phyloP scores from a whole-genome alignment of 2,329 filamentous ascomycete genomes.

The Lecanicillium sp. region DNA sequence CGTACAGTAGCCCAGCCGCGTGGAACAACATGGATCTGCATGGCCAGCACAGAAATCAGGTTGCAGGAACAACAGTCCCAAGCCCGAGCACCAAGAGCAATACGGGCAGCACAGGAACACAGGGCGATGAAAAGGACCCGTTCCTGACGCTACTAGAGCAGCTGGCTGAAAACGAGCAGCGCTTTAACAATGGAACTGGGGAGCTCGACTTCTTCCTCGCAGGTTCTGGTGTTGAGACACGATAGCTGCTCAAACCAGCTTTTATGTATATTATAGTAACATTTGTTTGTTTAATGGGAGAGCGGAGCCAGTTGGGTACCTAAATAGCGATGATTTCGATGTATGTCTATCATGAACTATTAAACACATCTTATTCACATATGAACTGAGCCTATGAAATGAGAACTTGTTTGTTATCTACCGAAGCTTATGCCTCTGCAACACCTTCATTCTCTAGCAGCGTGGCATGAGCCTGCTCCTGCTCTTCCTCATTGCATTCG shows the following conservation, averaged over 20 bases:
- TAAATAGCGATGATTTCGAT: not conserved
- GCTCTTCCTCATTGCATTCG: slow-evolving; percentile 30
- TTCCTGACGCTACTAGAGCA: slow-evolving; percentile 76
- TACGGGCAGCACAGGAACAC: slow-evolving; percentile 42
- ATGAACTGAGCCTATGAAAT: not conserved
- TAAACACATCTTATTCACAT: not conserved
- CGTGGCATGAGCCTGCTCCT: slow-evolving; percentile 21
- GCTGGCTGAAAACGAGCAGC: slow-evolving; percentile 72
- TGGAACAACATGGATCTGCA: slow-evolving; percentile 44
- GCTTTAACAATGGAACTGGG: slow-evolving; percentile 53
- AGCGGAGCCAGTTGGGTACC: not conserved
- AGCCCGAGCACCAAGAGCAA: slow-evolving; percentile 45
- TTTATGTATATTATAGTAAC: not conserved
- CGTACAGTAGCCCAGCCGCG: slow-evolving; percentile 44
- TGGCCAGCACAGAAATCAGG: slow-evolving; percentile 27
- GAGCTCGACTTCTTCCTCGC: slow-evolving; percentile 73
- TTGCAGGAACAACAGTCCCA: slow-evolving; percentile 31
- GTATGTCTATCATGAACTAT: not conserved
- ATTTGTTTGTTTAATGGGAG: slow-evolving; percentile 1
- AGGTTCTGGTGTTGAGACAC: slow-evolving; percentile 18
- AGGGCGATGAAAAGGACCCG: slow-evolving; percentile 67
- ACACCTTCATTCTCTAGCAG: slow-evolving; percentile 26
- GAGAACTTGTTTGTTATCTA: not conserved
- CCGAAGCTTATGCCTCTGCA: slow-evolving; percentile 22
- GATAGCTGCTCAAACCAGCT: not conserved